Evolutionary conservation across 2,329 filamentous ascomycete species (phyloP).

Genomic region (Colletotrichum sp.): DNA sequence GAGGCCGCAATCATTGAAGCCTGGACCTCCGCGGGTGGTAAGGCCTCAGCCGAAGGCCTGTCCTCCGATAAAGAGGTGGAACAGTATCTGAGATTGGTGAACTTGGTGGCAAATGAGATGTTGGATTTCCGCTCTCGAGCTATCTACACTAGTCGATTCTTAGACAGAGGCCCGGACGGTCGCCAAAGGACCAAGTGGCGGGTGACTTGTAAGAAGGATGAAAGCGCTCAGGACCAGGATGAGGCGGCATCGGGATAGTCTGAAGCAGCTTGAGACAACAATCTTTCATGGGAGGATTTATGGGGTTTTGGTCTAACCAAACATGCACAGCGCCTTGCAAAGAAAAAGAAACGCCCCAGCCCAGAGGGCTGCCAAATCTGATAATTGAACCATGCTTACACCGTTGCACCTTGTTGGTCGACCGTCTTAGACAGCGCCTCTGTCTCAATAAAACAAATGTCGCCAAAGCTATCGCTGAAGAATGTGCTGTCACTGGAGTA

Average conservation of each 20-base stretch:
- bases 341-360: neutral
- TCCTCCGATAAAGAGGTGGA: neutral
- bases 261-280: neutral
- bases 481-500: neutral
- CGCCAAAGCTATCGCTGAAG: neutral
- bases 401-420: neutral
- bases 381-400: neutral
- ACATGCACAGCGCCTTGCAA: neutral
- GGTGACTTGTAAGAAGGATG: neutral
- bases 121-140: neutral
- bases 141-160: neutral
- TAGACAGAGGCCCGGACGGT: neutral
- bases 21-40: neutral
- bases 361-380: neutral
- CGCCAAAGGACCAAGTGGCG: neutral
- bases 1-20: neutral
- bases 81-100: neutral
- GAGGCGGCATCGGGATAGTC: neutral
- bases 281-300: neutral
- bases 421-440: neutral
- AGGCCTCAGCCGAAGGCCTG: neutral
- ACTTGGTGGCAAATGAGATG: neutral
- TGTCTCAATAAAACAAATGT: neutral
- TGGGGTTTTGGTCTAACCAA: neutral
- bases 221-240: neutral